A percentile compares a stretch with the other conserved stretches of the same genome.
phyloP scores from a whole-genome alignment of 2,329 filamentous ascomycete species.

The Neodidymelliopsis sp. region DNA sequence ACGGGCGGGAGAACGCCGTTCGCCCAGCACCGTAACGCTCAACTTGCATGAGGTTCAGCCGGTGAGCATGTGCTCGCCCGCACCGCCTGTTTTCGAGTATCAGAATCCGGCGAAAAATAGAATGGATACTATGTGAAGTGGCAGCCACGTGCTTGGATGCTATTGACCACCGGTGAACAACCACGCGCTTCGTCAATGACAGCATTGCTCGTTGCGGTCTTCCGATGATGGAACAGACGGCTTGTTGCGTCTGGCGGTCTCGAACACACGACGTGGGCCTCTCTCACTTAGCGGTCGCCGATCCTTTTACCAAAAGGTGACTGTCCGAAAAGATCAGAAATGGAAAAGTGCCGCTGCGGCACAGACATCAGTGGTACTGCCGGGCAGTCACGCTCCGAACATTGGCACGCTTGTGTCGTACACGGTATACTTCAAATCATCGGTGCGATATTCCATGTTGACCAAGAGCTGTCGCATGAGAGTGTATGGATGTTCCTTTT shows the following conservation, averaged over 20 bases:
- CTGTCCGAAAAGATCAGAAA: conserved; percentile 1
- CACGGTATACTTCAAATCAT: background rate
- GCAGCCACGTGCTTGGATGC: background rate
- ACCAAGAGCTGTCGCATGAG: background rate
- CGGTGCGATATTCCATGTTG: background rate
- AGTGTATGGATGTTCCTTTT: background rate
- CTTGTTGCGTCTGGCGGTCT: conserved; percentile 25
- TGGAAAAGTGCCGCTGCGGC: conserved; percentile 8
- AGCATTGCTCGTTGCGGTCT: background rate
- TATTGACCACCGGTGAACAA: conserved; percentile 4
- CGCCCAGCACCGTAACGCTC: conserved; percentile 29
- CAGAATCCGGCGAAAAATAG: background rate
- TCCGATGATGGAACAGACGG: conserved; percentile 16
- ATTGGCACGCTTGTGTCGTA: background rate
- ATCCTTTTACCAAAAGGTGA: conserved; percentile 16
- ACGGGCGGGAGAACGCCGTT: conserved; percentile 39
- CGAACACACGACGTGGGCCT: conserved; percentile 35
- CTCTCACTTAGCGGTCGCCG: conserved; percentile 30
- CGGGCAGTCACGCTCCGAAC: background rate
- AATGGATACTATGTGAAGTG: conserved; percentile 8
- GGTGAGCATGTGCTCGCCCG: conserved; percentile 30
- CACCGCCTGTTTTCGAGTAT: conserved; percentile 2
- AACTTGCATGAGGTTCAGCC: conserved; percentile 34
- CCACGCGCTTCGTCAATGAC: background rate
- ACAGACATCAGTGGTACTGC: conserved; percentile 17